Evolutionary conservation across 2,329 filamentous ascomycete genomes (phyloP).

Genomic region (Penicillium sp.): DNA sequence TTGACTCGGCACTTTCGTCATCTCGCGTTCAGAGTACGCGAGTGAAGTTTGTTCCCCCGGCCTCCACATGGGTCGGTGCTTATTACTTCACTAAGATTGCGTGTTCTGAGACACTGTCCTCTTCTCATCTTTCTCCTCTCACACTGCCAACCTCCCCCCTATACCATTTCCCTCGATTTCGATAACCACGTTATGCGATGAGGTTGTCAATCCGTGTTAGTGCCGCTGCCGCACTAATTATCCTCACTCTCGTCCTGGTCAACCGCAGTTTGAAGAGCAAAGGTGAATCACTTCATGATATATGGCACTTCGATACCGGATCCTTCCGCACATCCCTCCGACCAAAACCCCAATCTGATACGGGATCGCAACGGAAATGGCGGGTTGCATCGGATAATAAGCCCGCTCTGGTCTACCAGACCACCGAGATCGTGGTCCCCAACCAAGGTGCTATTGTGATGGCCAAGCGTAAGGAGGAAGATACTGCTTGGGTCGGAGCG

Average conservation of each 20-base stretch:
- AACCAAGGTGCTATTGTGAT: constrained; percentile 47
- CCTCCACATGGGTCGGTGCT: constrained; percentile 9
- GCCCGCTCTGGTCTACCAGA: constrained; percentile 26
- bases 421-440: constrained; percentile 32
- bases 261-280: constrained; percentile 27
- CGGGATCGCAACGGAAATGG: constrained; percentile 22
- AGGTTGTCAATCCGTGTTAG: constrained; percentile 30
- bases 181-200: constrained; percentile 23
- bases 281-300: constrained; percentile 21
- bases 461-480: constrained; percentile 44
- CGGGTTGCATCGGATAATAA: constrained; percentile 14
- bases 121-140: constrained; percentile 6
- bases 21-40: constrained; percentile 3
- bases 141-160: background rate
- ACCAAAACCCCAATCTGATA: constrained; percentile 8
- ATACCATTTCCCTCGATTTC: constrained; percentile 3
- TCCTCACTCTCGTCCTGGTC: constrained; percentile 31
- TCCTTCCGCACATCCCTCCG: constrained; percentile 17
- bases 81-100: constrained; percentile 11
- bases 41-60: background rate
- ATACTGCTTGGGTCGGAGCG: constrained; percentile 48
- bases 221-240: constrained; percentile 33
- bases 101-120: constrained; percentile 5
- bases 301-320: constrained; percentile 31
- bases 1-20: constrained; percentile 12